Conservation (phyloP, 2,329 filamentous ascomycete species). For the Tolypocladium amazonense region DNA sequence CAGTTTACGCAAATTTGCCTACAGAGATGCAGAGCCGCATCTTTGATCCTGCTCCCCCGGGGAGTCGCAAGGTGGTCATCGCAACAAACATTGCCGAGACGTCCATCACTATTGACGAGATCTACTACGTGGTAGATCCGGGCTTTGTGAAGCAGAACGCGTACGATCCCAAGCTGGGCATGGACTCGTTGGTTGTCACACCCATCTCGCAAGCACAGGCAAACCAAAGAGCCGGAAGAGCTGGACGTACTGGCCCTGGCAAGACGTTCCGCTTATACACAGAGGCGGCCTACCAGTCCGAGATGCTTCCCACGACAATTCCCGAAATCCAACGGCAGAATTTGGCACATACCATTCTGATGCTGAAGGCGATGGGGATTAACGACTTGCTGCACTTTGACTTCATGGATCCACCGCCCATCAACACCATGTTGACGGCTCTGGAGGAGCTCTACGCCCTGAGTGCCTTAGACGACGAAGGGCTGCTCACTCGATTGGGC, state of each 20-base stretch:
- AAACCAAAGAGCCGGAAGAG: slow-evolving; percentile 85
- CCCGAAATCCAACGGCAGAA: slow-evolving; percentile 97
- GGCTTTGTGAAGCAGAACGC: slow-evolving; percentile 97
- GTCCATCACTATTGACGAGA: slow-evolving; percentile 93
- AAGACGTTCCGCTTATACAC: slow-evolving; percentile 96
- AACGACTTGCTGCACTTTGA: slow-evolving; percentile 96
- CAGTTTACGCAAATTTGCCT: slow-evolving; percentile 90
- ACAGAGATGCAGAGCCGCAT: slow-evolving; percentile 90
- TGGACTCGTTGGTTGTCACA: slow-evolving; percentile 92
- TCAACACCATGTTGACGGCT: slow-evolving; percentile 94
- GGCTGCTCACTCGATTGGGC: slow-evolving; percentile 79
- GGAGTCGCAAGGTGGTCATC: slow-evolving; percentile 87
- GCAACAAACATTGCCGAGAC: slow-evolving; percentile 98
- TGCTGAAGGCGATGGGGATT: slow-evolving; percentile 98
- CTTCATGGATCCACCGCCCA: slow-evolving; percentile 97
- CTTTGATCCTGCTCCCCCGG: slow-evolving; percentile 83
- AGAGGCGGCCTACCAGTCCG: slow-evolving; percentile 87
- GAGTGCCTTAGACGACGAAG: slow-evolving; percentile 88
- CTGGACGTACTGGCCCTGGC: slow-evolving; percentile 86
- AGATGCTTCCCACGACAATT: slow-evolving; percentile 93
- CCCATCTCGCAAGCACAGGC: slow-evolving; percentile 96
- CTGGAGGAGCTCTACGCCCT: slow-evolving; percentile 91
- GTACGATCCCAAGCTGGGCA: slow-evolving; percentile 93
- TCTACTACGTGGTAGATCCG: slow-evolving; percentile 94
- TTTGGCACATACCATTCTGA: slow-evolving; percentile 82